These are phyloP conservation scores for Ochetophila trinervis DNA, from an alignment of 306 rosid species.

Conservation along the genomic window DNA sequence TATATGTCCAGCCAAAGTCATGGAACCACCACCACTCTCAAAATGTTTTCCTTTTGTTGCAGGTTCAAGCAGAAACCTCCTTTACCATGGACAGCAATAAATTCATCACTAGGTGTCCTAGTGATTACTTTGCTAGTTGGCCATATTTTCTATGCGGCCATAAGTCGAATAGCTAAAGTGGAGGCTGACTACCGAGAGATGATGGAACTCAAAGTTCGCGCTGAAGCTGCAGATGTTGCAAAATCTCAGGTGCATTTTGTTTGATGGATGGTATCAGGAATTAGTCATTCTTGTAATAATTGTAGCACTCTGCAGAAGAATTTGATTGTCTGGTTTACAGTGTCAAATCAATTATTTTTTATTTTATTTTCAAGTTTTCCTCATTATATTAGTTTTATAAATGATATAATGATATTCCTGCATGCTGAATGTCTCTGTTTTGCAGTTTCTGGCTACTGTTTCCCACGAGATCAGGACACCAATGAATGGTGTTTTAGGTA, in stretches of 20 bases:
- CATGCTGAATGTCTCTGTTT: conserved; percentile 23
- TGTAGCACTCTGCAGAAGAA: too few relatives aligned
- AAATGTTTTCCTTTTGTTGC: conserved; percentile 19
- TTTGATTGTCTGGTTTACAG: conserved; percentile 10
- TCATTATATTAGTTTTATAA: neutral
- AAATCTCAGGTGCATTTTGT: conserved; percentile 69
- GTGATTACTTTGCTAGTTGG: conserved; percentile 82
- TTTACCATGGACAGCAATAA: conserved; percentile 73
- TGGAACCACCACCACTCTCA: conserved; percentile 11
- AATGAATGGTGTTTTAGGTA: conserved; percentile 98
- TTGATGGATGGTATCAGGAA: too few relatives aligned
- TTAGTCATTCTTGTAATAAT: too few relatives aligned
- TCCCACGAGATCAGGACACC: conserved; percentile 99
- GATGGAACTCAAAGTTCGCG: conserved; percentile 66
- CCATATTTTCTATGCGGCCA: conserved; percentile 75
- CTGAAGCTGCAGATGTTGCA: conserved; percentile 99
- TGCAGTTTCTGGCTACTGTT: conserved; percentile 95
- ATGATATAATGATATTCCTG: conserved; percentile 1
- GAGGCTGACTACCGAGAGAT: conserved; percentile 67
- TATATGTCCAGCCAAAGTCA: conserved; percentile 11
- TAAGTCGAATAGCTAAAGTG: conserved; percentile 72
- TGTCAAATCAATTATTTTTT: conserved; percentile 8
- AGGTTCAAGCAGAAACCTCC: conserved; percentile 84
- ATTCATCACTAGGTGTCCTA: conserved; percentile 56
- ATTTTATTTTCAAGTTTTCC: neutral